Percentiles rank a stretch among this genome's conserved stretches.
phyloP scores from a whole-genome alignment of 306 rosid species.

The Acacia crassicarpa region DNA sequence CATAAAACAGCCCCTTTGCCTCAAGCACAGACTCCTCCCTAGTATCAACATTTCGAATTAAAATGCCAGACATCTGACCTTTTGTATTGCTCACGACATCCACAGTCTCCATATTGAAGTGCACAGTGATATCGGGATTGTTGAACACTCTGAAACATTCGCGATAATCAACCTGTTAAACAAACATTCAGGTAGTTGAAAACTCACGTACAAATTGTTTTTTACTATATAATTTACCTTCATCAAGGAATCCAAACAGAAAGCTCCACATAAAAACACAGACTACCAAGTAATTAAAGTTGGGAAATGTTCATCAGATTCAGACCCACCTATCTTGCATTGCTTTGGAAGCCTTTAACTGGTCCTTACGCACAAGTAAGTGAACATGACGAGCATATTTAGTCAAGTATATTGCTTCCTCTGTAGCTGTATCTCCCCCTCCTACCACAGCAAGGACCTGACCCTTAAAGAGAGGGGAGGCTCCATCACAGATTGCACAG shows the following conservation, averaged over 20 bases:
- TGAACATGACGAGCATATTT: conserved; percentile 95
- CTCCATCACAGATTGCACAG: conserved; percentile 98
- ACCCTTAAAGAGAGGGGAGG: conserved; percentile 94
- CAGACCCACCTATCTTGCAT: conserved; percentile 96
- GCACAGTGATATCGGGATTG: conserved; percentile 86
- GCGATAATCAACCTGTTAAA: conserved; percentile 99
- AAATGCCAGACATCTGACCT: conserved; percentile 89
- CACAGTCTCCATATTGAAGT: conserved; percentile 87
- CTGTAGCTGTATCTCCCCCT: conserved; percentile 98
- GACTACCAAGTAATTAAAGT: conserved; percentile 16
- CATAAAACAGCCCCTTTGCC: conserved; percentile 90
- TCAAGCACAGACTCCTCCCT: conserved; percentile 77
- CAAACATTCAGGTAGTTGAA: conserved; percentile 96
- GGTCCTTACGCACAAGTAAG: conserved; percentile 83
- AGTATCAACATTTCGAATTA: conserved; percentile 63
- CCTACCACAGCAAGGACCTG: conserved; percentile 95
- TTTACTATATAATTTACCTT: conserved; percentile 54
- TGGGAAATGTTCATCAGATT: conserved; percentile 38
- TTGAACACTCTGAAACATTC: conserved; percentile 99
- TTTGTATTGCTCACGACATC: conserved; percentile 87
- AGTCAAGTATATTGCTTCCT: conserved; percentile 88
- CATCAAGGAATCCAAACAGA: conserved; percentile 32
- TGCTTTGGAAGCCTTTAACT: conserved; percentile 90
- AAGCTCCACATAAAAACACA: not conserved
- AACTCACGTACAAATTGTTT: conserved; percentile 65